Percentiles rank a stretch among this genome's conserved stretches.
phyloP scores from a whole-genome alignment of 495 filamentous ascomycete genomes.

The Daldinia grandis region DNA sequence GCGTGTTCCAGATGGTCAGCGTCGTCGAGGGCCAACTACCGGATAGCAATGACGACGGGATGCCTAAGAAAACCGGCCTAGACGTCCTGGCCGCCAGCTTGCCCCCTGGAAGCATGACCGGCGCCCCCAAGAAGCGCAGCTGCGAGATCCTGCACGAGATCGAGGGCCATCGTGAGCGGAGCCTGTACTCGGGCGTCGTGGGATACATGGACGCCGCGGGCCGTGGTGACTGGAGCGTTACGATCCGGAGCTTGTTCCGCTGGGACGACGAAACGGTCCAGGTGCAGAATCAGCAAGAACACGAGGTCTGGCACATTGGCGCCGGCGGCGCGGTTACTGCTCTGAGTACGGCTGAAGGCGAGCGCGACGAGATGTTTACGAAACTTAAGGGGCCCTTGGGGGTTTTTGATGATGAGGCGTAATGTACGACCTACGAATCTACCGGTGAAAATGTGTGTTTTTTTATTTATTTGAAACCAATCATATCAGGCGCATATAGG shows the following conservation, averaged over 20 bases:
- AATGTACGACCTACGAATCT: neutral
- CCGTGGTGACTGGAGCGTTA: slow-evolving; percentile 84
- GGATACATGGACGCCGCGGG: slow-evolving; percentile 90
- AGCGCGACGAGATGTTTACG: slow-evolving; percentile 90
- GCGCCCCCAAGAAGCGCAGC: slow-evolving; percentile 88
- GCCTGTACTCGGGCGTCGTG: slow-evolving; percentile 87
- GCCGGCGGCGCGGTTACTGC: slow-evolving; percentile 90
- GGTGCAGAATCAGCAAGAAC: slow-evolving; percentile 28
- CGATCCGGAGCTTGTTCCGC: slow-evolving; percentile 80
- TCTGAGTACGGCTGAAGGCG: slow-evolving; percentile 76
- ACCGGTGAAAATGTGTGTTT: too few species aligned
- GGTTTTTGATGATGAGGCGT: slow-evolving; percentile 56
- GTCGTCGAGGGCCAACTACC: slow-evolving; percentile 79
- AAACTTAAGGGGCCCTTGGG: slow-evolving; percentile 77
- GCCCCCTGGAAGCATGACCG: slow-evolving; percentile 94
- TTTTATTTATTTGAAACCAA: too few species aligned
- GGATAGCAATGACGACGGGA: slow-evolving; percentile 25
- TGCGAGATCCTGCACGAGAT: slow-evolving; percentile 80
- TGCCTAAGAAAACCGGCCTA: slow-evolving; percentile 63
- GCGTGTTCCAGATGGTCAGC: slow-evolving; percentile 88
- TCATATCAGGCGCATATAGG: neutral
- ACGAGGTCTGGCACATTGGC: slow-evolving; percentile 79
- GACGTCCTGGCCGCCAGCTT: slow-evolving; percentile 80
- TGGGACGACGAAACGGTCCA: slow-evolving; percentile 62
- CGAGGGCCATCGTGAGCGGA: slow-evolving; percentile 69